A percentile compares a stretch with the other conserved stretches of the same genome.
These are phyloP conservation scores for Apiotrichum gamsii DNA, from an alignment of 1,284 basidiomycete species.

Conservation along the genomic window DNA sequence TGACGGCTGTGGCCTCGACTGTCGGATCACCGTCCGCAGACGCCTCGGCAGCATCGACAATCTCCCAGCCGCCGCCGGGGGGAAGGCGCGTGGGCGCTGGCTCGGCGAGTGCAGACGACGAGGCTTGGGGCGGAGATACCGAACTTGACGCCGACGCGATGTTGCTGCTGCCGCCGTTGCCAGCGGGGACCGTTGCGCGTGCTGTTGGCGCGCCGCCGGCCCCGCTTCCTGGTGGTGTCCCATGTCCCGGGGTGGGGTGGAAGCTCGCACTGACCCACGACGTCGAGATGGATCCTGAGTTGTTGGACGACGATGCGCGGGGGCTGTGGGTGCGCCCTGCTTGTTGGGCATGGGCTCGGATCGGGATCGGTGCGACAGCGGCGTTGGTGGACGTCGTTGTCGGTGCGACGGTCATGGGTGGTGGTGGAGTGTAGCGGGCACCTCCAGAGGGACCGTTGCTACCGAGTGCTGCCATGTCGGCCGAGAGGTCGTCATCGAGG, in stretches of 20 bases:
- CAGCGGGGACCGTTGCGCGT: too few species aligned
- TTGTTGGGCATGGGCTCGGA: too few species aligned
- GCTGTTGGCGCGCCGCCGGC: too few species aligned
- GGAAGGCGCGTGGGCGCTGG: slow-evolving; percentile 20
- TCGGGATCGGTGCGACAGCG: neutral
- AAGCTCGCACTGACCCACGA: slow-evolving; percentile 33
- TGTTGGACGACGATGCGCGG: neutral
- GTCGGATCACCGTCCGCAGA: slow-evolving; percentile 15
- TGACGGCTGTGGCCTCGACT: slow-evolving; percentile 11
- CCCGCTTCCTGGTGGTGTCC: slow-evolving; percentile 18
- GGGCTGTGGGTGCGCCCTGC: too few species aligned
- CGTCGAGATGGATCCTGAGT: slow-evolving; percentile 20
- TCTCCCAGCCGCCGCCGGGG: slow-evolving; percentile 44
- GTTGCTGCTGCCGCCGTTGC: too few species aligned
- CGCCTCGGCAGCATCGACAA: slow-evolving; percentile 36
- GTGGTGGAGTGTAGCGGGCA: too few species aligned
- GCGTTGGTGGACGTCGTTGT: neutral
- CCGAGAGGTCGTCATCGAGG: neutral
- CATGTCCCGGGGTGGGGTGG: slow-evolving; percentile 29
- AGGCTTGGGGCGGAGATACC: too few species aligned
- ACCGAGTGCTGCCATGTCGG: too few species aligned
- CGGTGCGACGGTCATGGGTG: too few species aligned
- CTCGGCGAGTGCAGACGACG: too few species aligned
- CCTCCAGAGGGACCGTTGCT: too few species aligned
- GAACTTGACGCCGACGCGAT: too few species aligned